These are phyloP conservation scores for Musa troglodytarum DNA, from an alignment of 176 grass and related monocot species.

Conservation along the genomic window DNA sequence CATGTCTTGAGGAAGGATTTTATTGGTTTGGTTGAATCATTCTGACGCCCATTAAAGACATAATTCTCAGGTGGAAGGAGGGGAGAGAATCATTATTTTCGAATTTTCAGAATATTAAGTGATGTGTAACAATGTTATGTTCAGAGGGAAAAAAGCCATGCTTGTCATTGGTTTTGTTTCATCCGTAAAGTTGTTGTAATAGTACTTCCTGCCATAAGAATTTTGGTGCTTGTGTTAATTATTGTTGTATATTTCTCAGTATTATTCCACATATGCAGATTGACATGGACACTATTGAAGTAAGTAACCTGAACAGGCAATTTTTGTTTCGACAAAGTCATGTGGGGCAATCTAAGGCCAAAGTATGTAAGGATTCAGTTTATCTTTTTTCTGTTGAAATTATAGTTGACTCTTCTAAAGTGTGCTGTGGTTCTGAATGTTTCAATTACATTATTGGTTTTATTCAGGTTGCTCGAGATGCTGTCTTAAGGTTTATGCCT, in stretches of 20 bases:
- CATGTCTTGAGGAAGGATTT: no score
- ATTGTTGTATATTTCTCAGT: background rate
- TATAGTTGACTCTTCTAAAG: background rate
- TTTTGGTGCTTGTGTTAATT: background rate
- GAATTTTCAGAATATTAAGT: no score
- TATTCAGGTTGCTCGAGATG: conserved; percentile 75
- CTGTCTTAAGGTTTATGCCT: conserved; percentile 75
- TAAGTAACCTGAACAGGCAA: conserved; percentile 96
- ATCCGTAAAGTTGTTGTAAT: background rate
- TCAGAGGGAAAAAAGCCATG: no score
- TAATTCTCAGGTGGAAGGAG: no score
- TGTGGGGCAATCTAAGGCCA: conserved; percentile 94
- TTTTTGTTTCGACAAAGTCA: conserved; percentile 96
- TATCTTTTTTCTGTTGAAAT: conserved; percentile 6
- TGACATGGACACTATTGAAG: conserved; percentile 98
- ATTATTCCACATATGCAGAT: conserved; percentile 43
- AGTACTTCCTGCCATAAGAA: no score
- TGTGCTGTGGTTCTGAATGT: conserved; percentile 1
- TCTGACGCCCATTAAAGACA: no score
- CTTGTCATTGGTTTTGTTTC: no score
- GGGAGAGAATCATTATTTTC: no score
- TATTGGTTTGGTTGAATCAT: no score
- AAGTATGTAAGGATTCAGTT: conserved; percentile 37
- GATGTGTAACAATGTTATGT: no score
- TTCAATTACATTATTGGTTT: conserved; percentile 11